These are phyloP conservation scores for Cercospora zeae-maydis DNA, from an alignment of 2,329 filamentous ascomycete genomes.

Conservation along the genomic window DNA sequence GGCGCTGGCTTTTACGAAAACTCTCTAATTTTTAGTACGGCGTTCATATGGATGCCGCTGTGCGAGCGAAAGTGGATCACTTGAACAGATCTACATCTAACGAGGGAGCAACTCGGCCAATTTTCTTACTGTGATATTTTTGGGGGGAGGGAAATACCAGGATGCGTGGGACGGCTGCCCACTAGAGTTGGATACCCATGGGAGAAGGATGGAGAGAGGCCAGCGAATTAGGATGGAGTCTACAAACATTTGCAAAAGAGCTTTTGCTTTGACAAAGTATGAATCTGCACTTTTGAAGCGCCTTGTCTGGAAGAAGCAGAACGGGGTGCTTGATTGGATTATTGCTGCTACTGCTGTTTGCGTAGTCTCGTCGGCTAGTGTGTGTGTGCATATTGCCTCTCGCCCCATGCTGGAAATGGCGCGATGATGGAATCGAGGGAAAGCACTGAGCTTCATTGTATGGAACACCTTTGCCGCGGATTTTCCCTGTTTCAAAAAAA, in stretches of 20 bases:
- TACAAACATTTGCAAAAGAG: neutral
- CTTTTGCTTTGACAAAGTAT: constrained; percentile 11
- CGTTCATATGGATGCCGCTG: constrained; percentile 18
- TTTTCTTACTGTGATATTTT: constrained; percentile 1
- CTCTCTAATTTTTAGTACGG: constrained; percentile 21
- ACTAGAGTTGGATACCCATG: constrained; percentile 11
- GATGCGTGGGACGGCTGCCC: constrained; percentile 12
- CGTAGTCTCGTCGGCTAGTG: constrained; percentile 7
- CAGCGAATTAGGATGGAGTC: constrained; percentile 5
- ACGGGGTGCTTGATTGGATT: neutral
- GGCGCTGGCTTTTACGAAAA: constrained; percentile 17
- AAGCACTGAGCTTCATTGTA: constrained; percentile 1
- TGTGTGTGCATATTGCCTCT: constrained; percentile 5
- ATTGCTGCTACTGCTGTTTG: neutral
- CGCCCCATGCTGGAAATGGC: constrained; percentile 6
- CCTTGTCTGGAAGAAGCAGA: neutral
- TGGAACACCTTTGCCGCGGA: neutral
- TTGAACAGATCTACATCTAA: neutral
- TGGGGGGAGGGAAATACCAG: neutral
- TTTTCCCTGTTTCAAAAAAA: neutral
- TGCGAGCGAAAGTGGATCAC: constrained; percentile 14
- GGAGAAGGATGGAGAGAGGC: neutral
- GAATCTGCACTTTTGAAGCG: constrained; percentile 2
- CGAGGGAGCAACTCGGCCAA: constrained; percentile 6
- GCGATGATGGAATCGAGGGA: constrained; percentile 1